Base-by-base conservation (phyloP, 345 rosid genomes). In the Brassica rapa region DNA sequence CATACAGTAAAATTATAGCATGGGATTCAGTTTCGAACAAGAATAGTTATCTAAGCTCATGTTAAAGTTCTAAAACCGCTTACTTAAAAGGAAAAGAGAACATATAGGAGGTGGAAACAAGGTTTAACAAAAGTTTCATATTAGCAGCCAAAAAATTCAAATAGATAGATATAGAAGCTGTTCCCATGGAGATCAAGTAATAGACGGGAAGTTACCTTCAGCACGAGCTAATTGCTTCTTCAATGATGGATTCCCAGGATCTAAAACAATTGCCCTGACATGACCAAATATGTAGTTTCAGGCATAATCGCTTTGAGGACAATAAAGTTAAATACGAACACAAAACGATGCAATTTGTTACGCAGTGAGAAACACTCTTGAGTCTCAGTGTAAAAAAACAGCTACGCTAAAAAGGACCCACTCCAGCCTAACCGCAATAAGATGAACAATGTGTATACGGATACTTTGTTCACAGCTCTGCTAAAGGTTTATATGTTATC, bases 221-320 rank as follows among this genome's bases (percentile, higher is more conserved):
- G 83, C 96, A 79, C 84, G 94, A 70, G 83, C 93, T 79, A 93
- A 41, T 82, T 87, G 89, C 89, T 88, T 88, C 80, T 89, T 87
- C 87, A 87, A 77, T 24, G 93, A 83, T 16, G 99, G 94, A 84
- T 86, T 91, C 71, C 88, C 98, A 74, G 84, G 89, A 53, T 95
- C 99, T 78, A 95, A 84, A 51, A 93, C 87, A 81, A 95, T 93
- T 71, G 99, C 92, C 88, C 99, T 95, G 91, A 30, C 73, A 80
- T 19, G 62, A 59, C 57, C 6, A 76, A 49, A 80, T 55, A 33
- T 32, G 63, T 57, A 66, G 49, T 41, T 75, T 70, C 69, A 80
- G 73, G 19, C 46, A 70, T 30, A 64, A 32, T 32, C 63, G 57
- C 69, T 70, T 69, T 70, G 62, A 62, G 8, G 62, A 68, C 35